Base-by-base conservation (phyloP, 2,329 filamentous ascomycete genomes). In the Botrytis deweyae region DNA sequence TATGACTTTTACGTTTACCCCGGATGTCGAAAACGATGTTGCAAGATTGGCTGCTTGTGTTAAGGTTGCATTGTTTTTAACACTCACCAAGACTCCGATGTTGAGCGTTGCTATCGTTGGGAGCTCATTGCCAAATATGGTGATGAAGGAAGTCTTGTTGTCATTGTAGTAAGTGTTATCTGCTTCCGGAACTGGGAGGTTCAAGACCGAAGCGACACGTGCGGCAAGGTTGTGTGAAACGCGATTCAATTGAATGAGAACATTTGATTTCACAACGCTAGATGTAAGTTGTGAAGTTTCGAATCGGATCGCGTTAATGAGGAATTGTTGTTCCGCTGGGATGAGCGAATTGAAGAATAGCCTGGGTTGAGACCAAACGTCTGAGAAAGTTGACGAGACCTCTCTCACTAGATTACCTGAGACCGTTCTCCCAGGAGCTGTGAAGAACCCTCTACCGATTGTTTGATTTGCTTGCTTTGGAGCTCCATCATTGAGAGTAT, bases 261-360 rank as follows among this genome's bases (percentile, higher is more conserved):
- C 88, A 76, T 92, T 93, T 76, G 87, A 82, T 82, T 89, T 89
- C 25, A 93, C 88, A 2, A 85, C 79, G 0, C 82, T 77, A 61
- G 88, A 90, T 77, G 85, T 83, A 49, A 93, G 78, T 22, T 91
- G 87, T 36, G 88, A 86, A 0, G 86, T 87, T 83, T 94, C 92
- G 81, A 93, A 93, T 42, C 91, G 89, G 72, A 93, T 89, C 0
- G 90, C 91, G 80, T 93, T 91, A 83, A 93, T 86, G 58, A 93
- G 81, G 79, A 92, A 90, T 79, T 93, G 91, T 80, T 92, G 88
- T 82, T 93, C 91, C 0, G 86, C 85, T 2, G 86, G 84, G 2
- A 86, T 84, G 68, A 94, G 84, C 0, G 90, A 93, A 85, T 93
- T 93, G 86, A 88, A 93, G 83, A 93, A 93, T 20, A 93, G 85